Evolutionary conservation across 768 basidiomycete genomes (phyloP).

Genomic region (Termitomyces sp.): DNA sequence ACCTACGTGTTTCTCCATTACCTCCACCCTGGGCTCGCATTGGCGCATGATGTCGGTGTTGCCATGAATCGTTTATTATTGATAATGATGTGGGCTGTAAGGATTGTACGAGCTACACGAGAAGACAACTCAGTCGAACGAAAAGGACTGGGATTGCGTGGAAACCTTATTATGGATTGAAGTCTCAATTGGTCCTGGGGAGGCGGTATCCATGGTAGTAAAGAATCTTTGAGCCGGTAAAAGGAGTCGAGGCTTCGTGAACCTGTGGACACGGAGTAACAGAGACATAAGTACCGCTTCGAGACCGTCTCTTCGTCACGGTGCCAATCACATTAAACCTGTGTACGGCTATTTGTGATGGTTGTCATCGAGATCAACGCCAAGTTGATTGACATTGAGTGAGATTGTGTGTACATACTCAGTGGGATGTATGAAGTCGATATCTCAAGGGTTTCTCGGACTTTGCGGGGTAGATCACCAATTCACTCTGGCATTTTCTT

Average conservation of each 20-base stretch:
- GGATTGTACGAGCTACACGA: conserved; percentile 54
- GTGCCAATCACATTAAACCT: not conserved
- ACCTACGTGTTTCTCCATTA: conserved; percentile 81
- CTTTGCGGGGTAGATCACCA: not conserved
- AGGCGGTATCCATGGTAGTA: conserved; percentile 22
- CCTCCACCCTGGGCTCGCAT: conserved; percentile 72
- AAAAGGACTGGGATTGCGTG: conserved; percentile 18
- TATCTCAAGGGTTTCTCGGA: not conserved
- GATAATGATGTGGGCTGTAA: conserved; percentile 62
- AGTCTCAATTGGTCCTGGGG: conserved; percentile 53
- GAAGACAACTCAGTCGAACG: conserved; percentile 18
- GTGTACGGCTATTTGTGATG: conserved; percentile 8
- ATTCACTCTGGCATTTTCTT: too few relatives aligned
- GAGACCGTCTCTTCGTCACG: not conserved
- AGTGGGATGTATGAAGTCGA: not conserved
- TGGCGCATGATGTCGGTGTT: conserved; percentile 81
- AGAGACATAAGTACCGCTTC: conserved; percentile 16
- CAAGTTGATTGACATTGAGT: not conserved
- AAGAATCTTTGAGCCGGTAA: conserved; percentile 12
- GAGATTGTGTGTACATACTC: too few relatives aligned
- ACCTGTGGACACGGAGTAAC: conserved; percentile 16
- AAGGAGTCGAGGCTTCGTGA: conserved; percentile 10
- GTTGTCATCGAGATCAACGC: conserved; percentile 4
- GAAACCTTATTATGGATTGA: conserved; percentile 64
- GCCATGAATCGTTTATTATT: conserved; percentile 81